Evolutionary conservation across 108 stramenopile genomes (phyloP), one percentile per base, ranked within the genome.

Genomic region (Pseudonitzschia multiseries): DNA sequence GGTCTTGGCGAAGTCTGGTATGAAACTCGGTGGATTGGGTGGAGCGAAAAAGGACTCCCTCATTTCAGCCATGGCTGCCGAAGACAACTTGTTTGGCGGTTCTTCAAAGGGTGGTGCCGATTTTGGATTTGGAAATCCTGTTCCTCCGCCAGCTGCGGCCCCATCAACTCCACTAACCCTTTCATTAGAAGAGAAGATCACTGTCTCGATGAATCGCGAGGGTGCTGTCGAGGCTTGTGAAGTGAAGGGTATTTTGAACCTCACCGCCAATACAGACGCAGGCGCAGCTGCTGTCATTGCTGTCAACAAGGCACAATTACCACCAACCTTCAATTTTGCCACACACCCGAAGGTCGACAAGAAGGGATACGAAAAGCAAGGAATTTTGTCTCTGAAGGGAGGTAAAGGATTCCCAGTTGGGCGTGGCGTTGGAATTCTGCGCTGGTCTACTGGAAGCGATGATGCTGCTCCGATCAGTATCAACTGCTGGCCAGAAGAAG

Each of bases 401-500:
- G 94, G 89, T 17, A 97, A 97, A 71, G 95, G 93, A 62, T 97
- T 97, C 74, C 98, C 97, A 26, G 80, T 96, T 74, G 91, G 84
- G 28, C 89, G 96, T 57, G 84, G 93, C 32, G 96, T 99, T 22
- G 97, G 97, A 41, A 87, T 99, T 56, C 75, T 99, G 63, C 90
- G 95, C 66, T 99, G 98, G 98, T 90, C 87, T 64, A 88, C 92
- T 64, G 67, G 79, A 22, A 85, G 86, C 43, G 89, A 93, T 48
- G 96, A 96, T 81, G 95, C 93, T 27, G 89, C 91, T 62, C 98
- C 98, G 15, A 78, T 99, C 48, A 93, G 93, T 33, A 90, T 99
- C 87, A 99, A 97, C 82, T 99, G 98, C 79, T 99, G 98, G 98
- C 97, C 97, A 46, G 98, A 99, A 74, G 90, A 97, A 74, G 97